Evolutionary conservation across 2,329 filamentous ascomycete species (phyloP).

Genomic region (Dendrostoma leiphaemia): DNA sequence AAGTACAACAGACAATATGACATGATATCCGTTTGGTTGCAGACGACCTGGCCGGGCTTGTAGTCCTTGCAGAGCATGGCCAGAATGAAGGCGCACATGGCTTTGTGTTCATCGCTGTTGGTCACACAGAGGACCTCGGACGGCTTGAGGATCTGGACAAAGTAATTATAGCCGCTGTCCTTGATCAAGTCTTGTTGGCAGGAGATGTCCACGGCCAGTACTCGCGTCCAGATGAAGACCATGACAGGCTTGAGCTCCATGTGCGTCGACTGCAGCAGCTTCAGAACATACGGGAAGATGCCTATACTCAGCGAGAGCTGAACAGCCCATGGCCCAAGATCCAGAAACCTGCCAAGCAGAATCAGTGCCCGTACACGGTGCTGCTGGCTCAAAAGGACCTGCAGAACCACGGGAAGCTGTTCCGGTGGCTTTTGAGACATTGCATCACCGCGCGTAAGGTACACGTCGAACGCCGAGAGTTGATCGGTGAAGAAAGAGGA

Average conservation of each 20-base stretch:
- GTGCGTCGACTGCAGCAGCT: constrained; percentile 91
- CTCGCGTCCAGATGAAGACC: constrained; percentile 98
- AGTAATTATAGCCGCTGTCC: constrained; percentile 96
- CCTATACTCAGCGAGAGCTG: constrained; percentile 95
- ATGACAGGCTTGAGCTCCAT: constrained; percentile 95
- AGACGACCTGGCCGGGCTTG: constrained; percentile 86
- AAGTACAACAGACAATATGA: constrained; percentile 82
- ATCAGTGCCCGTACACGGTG: constrained; percentile 90
- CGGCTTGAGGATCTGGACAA: constrained; percentile 87
- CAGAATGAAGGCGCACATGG: constrained; percentile 96
- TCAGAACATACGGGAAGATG: constrained; percentile 98
- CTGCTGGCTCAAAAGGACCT: constrained; percentile 93
- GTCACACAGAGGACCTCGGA: constrained; percentile 78
- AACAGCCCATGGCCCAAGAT: constrained; percentile 97
- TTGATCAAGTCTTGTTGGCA: constrained; percentile 94
- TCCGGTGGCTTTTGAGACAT: constrained; percentile 86
- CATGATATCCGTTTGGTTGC: constrained; percentile 87
- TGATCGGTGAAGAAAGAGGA: constrained; percentile 97
- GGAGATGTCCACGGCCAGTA: constrained; percentile 90
- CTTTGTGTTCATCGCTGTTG: constrained; percentile 90
- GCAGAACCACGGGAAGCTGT: constrained; percentile 91
- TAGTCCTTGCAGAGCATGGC: constrained; percentile 97
- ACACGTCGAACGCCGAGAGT: constrained; percentile 94
- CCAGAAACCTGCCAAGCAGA: constrained; percentile 86
- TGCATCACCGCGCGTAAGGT: constrained; percentile 76